Evolutionary conservation across 2,329 filamentous ascomycete genomes (phyloP).

Genomic region (Aspergillus intermedius): DNA sequence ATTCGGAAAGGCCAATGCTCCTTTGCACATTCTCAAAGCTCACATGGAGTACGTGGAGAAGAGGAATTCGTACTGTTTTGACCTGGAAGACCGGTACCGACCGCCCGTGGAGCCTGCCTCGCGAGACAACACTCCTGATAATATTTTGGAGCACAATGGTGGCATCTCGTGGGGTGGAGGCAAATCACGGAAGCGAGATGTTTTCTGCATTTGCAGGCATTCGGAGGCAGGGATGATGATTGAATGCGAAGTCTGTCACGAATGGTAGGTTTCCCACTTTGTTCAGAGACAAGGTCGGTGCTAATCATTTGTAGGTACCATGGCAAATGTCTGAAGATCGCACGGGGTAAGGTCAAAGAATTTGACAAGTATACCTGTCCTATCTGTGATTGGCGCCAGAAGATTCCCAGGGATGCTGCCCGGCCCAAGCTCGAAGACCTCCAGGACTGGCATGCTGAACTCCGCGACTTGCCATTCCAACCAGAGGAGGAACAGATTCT

Average conservation of each 20-base stretch:
- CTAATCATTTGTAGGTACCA: conserved; percentile 65
- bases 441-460: conserved; percentile 74
- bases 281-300: not conserved
- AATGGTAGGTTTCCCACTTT: conserved; percentile 63
- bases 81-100: conserved; percentile 79
- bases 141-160: conserved; percentile 43
- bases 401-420: conserved; percentile 92
- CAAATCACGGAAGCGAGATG: conserved; percentile 62
- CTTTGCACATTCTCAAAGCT: conserved; percentile 86
- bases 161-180: conserved; percentile 30
- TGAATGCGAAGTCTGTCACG: conserved; percentile 94
- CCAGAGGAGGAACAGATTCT: conserved; percentile 89
- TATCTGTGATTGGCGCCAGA: conserved; percentile 94
- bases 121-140: conserved; percentile 63
- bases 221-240: conserved; percentile 99
- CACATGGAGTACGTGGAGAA: conserved; percentile 92
- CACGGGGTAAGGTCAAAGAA: conserved; percentile 93
- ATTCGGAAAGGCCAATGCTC: conserved; percentile 96
- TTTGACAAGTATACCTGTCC: conserved; percentile 98
- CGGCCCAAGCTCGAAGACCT: conserved; percentile 92
- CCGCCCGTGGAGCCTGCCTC: conserved; percentile 89
- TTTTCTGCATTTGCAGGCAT: conserved; percentile 93
- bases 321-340: conserved; percentile 96
- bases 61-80: conserved; percentile 85
- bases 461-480: conserved; percentile 76